A percentile compares a stretch with the other conserved stretches of the same genome.
Conservation (phyloP, 176 grass and related monocot species). For the Otatea glauca region DNA sequence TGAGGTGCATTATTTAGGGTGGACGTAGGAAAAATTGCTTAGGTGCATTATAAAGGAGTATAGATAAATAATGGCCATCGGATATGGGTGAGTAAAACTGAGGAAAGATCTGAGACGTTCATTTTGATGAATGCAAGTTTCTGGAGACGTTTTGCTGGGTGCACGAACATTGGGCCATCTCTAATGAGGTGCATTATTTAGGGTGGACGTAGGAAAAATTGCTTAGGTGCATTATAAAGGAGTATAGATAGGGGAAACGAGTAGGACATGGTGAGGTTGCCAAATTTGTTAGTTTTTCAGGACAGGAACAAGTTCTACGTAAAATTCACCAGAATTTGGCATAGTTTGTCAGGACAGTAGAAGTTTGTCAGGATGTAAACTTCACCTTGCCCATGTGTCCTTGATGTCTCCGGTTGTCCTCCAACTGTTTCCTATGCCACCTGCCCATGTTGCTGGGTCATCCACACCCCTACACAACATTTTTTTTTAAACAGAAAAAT, state of each 20-base stretch:
- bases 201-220: too few relatives aligned
- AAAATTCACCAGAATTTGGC: neutral
- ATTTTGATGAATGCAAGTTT: too few relatives aligned
- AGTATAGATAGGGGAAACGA: neutral
- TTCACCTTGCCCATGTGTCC: conserved; percentile 60
- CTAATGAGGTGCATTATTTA: too few relatives aligned
- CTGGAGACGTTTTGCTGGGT: too few relatives aligned
- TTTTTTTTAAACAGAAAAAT: neutral
- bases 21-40: too few relatives aligned
- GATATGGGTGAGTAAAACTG: too few relatives aligned
- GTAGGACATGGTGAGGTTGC: neutral
- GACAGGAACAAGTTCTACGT: conserved; percentile 7
- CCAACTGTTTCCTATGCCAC: conserved; percentile 66
- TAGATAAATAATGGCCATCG: too few relatives aligned
- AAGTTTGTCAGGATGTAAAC: neutral
- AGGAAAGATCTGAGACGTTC: too few relatives aligned
- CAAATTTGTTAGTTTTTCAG: neutral
- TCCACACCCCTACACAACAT: conserved; percentile 52
- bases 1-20: too few relatives aligned
- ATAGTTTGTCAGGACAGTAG: neutral
- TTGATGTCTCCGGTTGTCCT: conserved; percentile 71
- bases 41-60: too few relatives aligned
- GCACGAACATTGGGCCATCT: too few relatives aligned
- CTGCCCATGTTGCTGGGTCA: conserved; percentile 65
- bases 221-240: too few relatives aligned